These are phyloP conservation scores for Ustilaginoidea virens DNA, from an alignment of 2,329 filamentous ascomycete genomes.

Conservation along the genomic window DNA sequence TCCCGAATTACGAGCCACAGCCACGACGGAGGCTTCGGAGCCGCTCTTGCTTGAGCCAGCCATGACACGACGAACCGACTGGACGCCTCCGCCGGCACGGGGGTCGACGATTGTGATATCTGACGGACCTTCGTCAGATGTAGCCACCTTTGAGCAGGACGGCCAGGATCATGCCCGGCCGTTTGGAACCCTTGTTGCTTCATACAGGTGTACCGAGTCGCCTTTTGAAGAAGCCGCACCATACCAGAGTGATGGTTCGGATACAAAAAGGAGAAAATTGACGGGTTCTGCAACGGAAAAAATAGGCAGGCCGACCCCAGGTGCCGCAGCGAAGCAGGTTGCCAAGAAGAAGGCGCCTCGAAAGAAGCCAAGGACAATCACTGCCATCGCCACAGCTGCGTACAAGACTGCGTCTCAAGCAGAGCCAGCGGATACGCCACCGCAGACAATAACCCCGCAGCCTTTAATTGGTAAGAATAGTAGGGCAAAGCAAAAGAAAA, in stretches of 20 bases:
- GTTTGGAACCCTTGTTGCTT: constrained; percentile 28
- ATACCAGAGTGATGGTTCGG: constrained; percentile 1
- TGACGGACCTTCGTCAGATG: constrained; percentile 13
- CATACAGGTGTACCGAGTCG: constrained; percentile 22
- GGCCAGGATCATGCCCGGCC: constrained; percentile 11
- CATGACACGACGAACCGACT: constrained; percentile 39
- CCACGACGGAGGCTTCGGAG: constrained; percentile 10
- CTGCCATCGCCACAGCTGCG: constrained; percentile 57
- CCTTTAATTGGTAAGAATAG: constrained; percentile 10
- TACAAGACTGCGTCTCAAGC: constrained; percentile 30
- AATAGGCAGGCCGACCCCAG: neutral
- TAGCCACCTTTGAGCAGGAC: constrained; percentile 4
- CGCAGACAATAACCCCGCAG: neutral
- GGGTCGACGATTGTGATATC: constrained; percentile 13
- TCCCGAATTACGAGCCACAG: neutral
- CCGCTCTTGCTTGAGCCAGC: constrained; percentile 31
- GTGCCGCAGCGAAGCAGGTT: constrained; percentile 13
- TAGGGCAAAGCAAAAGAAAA: constrained; percentile 18
- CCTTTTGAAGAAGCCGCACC: neutral
- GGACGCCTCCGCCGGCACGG: constrained; percentile 48
- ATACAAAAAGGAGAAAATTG: constrained; percentile 1
- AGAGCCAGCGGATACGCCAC: constrained; percentile 9
- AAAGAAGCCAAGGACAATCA: constrained; percentile 65
- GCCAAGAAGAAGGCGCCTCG: constrained; percentile 38
- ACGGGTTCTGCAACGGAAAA: constrained; percentile 3